Evolutionary conservation across 208 protist genomes (phyloP).

Genomic region (Blechomonas ayalai): DNA sequence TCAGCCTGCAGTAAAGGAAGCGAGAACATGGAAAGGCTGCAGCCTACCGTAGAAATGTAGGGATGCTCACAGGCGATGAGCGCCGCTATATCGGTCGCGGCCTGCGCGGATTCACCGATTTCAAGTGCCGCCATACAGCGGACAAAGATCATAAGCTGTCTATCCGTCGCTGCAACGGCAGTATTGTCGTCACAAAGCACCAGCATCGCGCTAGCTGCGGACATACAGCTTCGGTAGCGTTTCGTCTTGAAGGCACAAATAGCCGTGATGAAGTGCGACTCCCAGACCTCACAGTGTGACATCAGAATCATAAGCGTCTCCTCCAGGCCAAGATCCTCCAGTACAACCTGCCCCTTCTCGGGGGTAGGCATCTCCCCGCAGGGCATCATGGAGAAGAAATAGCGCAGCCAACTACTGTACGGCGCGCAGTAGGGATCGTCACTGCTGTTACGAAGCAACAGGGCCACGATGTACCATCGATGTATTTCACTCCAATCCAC

Average conservation of each 20-base stretch:
- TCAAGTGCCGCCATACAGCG: constrained; percentile 42
- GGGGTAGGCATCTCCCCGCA: not conserved
- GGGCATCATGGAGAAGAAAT: constrained; percentile 29
- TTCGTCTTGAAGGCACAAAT: constrained; percentile 39
- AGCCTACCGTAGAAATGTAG: constrained; percentile 28
- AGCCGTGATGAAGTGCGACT: constrained; percentile 48
- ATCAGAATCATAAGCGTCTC: constrained; percentile 37
- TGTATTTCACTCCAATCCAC: constrained; percentile 34
- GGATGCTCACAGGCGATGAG: constrained; percentile 22
- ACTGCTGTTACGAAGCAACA: constrained; percentile 21
- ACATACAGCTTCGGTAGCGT: constrained; percentile 57
- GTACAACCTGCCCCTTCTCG: not conserved
- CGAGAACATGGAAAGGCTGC: constrained; percentile 40
- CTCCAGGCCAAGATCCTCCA: constrained; percentile 12
- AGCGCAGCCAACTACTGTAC: constrained; percentile 48
- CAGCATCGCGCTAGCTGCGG: constrained; percentile 6
- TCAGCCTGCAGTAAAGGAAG: constrained; percentile 35
- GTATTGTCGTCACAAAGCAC: constrained; percentile 14
- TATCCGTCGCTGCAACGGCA: not conserved
- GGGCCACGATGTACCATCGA: constrained; percentile 56
- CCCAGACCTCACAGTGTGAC: constrained; percentile 34
- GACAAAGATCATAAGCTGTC: constrained; percentile 28
- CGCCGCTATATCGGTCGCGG: constrained; percentile 32
- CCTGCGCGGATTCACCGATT: constrained; percentile 46
- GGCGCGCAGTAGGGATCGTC: constrained; percentile 26